Evolutionary conservation across 306 rosid species (phyloP).

Genomic region (Prunus kanzakura): DNA sequence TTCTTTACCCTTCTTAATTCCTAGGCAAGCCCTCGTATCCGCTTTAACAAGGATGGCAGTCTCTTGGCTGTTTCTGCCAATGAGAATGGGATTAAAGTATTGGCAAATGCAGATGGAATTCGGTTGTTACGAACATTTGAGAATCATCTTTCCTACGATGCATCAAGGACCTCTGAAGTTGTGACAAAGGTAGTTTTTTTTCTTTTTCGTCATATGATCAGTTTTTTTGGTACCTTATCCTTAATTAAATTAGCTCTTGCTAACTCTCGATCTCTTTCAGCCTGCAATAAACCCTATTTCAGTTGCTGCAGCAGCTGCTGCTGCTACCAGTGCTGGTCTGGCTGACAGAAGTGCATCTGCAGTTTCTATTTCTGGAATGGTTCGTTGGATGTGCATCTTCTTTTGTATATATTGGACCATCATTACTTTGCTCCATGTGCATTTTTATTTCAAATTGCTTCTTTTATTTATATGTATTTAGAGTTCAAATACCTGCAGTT

Average conservation of each 20-base stretch:
- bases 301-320: conserved; percentile 53
- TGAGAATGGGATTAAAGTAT: conserved; percentile 82
- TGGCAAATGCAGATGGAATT: conserved; percentile 75
- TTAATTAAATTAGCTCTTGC: conserved; percentile 9
- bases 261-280: conserved; percentile 40
- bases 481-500: not conserved
- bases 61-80: conserved; percentile 90
- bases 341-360: conserved; percentile 70
- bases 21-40: conserved; percentile 93
- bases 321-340: conserved; percentile 66
- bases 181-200: conserved; percentile 63
- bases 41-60: conserved; percentile 94
- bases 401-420: not conserved
- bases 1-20: conserved; percentile 28
- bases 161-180: conserved; percentile 76
- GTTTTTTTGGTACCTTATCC: not conserved
- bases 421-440: not conserved
- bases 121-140: conserved; percentile 61
- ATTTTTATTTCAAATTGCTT: not conserved
- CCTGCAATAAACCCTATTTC: conserved; percentile 79
- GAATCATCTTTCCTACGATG: conserved; percentile 67
- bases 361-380: conserved; percentile 79
- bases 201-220: not conserved
- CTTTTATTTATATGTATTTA: not conserved
- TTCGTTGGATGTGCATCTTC: conserved; percentile 30